Percentiles rank a stretch among this genome's conserved stretches.
Evolutionary conservation across 2,329 filamentous ascomycete species (phyloP).

Genomic region (Fusarium sp.): DNA sequence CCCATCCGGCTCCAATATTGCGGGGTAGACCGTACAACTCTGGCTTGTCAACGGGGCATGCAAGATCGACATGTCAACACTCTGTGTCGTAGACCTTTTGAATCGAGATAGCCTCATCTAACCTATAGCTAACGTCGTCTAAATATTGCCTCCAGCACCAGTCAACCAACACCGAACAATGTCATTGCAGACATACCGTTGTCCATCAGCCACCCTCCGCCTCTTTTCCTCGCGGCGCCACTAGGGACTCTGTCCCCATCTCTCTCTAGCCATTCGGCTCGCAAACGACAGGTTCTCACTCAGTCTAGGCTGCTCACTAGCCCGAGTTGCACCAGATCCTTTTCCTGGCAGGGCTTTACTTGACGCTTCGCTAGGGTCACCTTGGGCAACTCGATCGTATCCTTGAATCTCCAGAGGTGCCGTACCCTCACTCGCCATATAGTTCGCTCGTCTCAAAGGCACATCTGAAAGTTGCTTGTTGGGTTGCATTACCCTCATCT

Average conservation of each 20-base stretch:
- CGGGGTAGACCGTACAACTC: conserved; percentile 35
- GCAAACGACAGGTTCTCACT: conserved; percentile 36
- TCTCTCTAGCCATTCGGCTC: conserved; percentile 35
- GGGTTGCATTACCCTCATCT: background rate
- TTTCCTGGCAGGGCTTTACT: conserved; percentile 7
- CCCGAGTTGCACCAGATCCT: background rate
- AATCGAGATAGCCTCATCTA: conserved; percentile 37
- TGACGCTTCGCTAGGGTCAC: background rate
- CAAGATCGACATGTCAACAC: conserved; percentile 25
- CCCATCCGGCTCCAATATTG: conserved; percentile 40
- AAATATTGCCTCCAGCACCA: background rate
- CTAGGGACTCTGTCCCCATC: background rate
- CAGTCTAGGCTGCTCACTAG: conserved; percentile 1
- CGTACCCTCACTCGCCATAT: background rate
- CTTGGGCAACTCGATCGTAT: conserved; percentile 19
- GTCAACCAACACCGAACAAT: conserved; percentile 1
- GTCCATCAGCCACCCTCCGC: background rate
- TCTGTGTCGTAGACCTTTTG: background rate
- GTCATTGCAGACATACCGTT: background rate
- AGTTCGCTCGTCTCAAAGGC: conserved; percentile 23
- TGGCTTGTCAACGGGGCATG: conserved; percentile 15
- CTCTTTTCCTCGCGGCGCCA: background rate
- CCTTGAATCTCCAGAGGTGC: background rate
- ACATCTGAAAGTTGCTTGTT: background rate
- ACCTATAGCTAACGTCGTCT: background rate